Conservation (phyloP, 2,329 filamentous ascomycete species). For the Exophiala viscosa region DNA sequence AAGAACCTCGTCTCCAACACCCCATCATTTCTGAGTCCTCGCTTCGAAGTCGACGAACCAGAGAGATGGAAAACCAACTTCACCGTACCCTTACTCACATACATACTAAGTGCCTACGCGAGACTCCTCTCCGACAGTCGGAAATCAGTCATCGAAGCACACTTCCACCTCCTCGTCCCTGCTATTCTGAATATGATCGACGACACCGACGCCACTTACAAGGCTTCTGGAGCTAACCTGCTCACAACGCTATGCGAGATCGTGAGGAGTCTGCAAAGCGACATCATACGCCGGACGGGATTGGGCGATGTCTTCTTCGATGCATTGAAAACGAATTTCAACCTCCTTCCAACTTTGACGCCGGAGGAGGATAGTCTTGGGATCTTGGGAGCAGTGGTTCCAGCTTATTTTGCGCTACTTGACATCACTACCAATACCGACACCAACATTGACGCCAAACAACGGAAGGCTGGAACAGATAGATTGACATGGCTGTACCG, state of each 20-base stretch:
- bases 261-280: conserved; percentile 30
- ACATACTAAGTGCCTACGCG: conserved; percentile 14
- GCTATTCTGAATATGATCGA: conserved; percentile 44
- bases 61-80: conserved; percentile 26
- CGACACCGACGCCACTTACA: conserved; percentile 37
- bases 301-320: conserved; percentile 45
- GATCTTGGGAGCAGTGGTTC: conserved; percentile 64
- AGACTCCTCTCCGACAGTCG: conserved; percentile 1
- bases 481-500: conserved; percentile 45
- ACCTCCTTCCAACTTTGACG: conserved; percentile 72
- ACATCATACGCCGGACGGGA: conserved; percentile 41
- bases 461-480: conserved; percentile 38
- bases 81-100: conserved; percentile 13
- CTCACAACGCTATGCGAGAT: conserved; percentile 35
- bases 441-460: conserved; percentile 10
- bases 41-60: conserved; percentile 7
- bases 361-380: conserved; percentile 65
- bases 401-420: conserved; percentile 60
- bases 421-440: conserved; percentile 31
- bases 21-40: conserved; percentile 23
- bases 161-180: conserved; percentile 44
- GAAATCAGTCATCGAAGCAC: conserved; percentile 35
- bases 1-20: conserved; percentile 42
- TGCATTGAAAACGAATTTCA: conserved; percentile 59
- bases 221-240: conserved; percentile 38